These are phyloP conservation scores for Sphaerulina musiva DNA, from an alignment of 2,329 filamentous ascomycete genomes.

Conservation along the genomic window DNA sequence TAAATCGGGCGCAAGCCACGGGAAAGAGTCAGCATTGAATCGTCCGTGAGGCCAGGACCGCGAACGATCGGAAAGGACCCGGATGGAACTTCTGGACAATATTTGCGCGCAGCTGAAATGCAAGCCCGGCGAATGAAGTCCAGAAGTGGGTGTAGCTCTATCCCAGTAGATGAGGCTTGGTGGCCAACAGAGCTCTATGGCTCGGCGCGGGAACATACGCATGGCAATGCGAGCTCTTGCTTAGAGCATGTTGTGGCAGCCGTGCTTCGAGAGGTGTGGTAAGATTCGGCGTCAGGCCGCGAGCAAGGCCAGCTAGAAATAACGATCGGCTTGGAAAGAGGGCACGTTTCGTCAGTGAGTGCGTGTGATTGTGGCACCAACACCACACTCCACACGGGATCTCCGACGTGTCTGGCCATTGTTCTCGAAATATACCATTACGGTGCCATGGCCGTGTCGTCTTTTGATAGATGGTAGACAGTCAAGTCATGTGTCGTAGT, in stretches of 20 bases:
- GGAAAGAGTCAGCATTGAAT: neutral
- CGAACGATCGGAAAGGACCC: neutral
- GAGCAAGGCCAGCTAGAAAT: too few species aligned
- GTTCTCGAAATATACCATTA: too few species aligned
- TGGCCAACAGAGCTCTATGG: neutral
- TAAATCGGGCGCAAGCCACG: neutral
- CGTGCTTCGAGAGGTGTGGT: neutral
- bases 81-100: neutral
- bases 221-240: neutral
- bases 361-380: neutral
- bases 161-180: neutral
- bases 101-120: neutral
- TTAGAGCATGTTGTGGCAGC: neutral
- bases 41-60: neutral
- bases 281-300: neutral
- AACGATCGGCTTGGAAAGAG: too few species aligned
- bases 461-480: neutral
- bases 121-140: neutral
- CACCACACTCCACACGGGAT: neutral
- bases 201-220: neutral
- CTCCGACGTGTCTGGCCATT: neutral
- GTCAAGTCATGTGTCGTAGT: neutral
- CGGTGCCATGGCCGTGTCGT: neutral
- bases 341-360: too few species aligned
- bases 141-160: neutral